phyloP scores from a whole-genome alignment of 805 yeast species.

The Wickerhamiella lipophila region DNA sequence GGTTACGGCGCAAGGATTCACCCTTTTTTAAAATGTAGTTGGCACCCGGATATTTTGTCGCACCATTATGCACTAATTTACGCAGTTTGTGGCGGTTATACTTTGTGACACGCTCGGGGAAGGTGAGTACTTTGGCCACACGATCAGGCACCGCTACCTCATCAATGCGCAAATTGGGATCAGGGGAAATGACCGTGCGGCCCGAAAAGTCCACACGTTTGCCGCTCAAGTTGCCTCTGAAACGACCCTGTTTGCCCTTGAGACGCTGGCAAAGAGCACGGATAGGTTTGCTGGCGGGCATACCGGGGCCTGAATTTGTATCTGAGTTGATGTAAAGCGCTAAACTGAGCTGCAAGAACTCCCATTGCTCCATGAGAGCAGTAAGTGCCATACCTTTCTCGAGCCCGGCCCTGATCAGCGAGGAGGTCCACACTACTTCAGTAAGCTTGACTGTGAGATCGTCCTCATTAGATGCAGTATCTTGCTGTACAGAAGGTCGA shows the following conservation, averaged over 20 bases:
- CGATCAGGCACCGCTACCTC: slow-evolving; percentile 98
- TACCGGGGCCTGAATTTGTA: slow-evolving; percentile 50
- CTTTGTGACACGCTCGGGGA: slow-evolving; percentile 87
- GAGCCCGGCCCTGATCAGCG: slow-evolving; percentile 84
- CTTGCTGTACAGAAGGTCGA: slow-evolving; percentile 94
- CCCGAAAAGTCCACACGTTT: slow-evolving; percentile 98
- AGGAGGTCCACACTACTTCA: slow-evolving; percentile 94
- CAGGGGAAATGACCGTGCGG: slow-evolving; percentile 96
- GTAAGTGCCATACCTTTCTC: slow-evolving; percentile 90
- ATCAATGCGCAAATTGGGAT: slow-evolving; percentile 86
- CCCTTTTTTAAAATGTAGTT: slow-evolving; percentile 74
- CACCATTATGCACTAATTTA: slow-evolving; percentile 66
- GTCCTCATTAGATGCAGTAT: slow-evolving; percentile 87
- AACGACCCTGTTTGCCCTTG: slow-evolving; percentile 97
- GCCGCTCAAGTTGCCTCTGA: slow-evolving; percentile 95
- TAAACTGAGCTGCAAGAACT: slow-evolving; percentile 81
- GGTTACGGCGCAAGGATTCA: slow-evolving; percentile 60
- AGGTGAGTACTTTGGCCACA: slow-evolving; percentile 89
- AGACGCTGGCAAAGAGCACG: slow-evolving; percentile 94
- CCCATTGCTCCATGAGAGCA: slow-evolving; percentile 98
- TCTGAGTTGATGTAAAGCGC: slow-evolving; percentile 98
- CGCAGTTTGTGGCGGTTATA: slow-evolving; percentile 74
- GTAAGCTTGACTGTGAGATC: slow-evolving; percentile 92
- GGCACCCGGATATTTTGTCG: slow-evolving; percentile 90
- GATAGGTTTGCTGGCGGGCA: slow-evolving; percentile 52